These are phyloP conservation scores for Micromonas pusilla DNA, from an alignment of 139 green algal species.

Conservation along the genomic window DNA sequence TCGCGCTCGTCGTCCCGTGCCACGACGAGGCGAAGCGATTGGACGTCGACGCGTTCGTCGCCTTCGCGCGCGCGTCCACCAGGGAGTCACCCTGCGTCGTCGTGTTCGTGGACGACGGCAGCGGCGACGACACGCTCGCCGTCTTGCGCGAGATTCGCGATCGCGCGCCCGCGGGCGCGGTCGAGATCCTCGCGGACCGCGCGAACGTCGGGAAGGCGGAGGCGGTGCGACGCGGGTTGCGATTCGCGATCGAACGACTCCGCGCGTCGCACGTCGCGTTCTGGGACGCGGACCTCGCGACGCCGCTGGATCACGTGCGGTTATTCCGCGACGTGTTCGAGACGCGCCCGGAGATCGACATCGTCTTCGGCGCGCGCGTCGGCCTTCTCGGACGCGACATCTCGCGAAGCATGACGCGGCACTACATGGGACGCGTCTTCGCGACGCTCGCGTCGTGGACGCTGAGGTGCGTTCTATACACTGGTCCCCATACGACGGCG, in stretches of 20 bases:
- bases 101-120: slow-evolving; percentile 6
- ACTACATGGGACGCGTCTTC: slow-evolving; percentile 10
- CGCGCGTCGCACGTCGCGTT: not conserved
- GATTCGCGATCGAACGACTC: not conserved
- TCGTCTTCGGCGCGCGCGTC: slow-evolving; percentile 4
- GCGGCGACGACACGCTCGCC: not conserved
- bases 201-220: slow-evolving; percentile 1
- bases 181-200: not conserved
- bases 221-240: slow-evolving; percentile 1
- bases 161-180: not conserved
- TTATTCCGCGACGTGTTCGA: not conserved
- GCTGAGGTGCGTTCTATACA: too few species aligned
- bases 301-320: not conserved
- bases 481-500: too few species aligned
- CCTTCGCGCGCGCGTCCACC: not conserved
- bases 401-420: not conserved
- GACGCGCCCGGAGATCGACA: not conserved
- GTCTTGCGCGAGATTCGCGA: not conserved
- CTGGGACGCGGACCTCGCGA: slow-evolving; percentile 10
- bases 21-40: not conserved
- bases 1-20: slow-evolving; percentile 8
- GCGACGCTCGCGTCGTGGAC: not conserved
- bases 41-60: not conserved
- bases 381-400: slow-evolving; percentile 9
- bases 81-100: not conserved